These are phyloP conservation scores for Actinomortierella wolfii DNA, from an alignment of 371 early-diverging fungal species.

Conservation along the genomic window DNA sequence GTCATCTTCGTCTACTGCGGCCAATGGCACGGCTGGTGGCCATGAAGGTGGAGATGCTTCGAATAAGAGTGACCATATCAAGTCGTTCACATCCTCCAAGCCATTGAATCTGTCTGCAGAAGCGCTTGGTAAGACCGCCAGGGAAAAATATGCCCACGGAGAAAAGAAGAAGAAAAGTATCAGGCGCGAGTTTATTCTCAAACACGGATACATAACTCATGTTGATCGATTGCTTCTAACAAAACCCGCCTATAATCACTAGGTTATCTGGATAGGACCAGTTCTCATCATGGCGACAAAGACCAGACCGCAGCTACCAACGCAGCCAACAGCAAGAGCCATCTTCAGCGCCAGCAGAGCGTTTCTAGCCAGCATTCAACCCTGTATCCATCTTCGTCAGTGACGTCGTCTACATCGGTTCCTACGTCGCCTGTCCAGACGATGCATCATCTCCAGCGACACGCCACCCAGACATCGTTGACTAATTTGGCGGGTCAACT, in stretches of 20 bases:
- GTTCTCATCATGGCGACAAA: no score
- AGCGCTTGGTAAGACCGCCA: constrained; percentile 19
- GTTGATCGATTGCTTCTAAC: not conserved
- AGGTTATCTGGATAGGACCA: no score
- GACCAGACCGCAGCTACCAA: no score
- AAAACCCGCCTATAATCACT: not conserved
- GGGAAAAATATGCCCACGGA: no score
- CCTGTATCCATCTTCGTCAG: constrained; percentile 11
- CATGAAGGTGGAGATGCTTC: not conserved
- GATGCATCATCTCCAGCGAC: not conserved
- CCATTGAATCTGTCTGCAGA: constrained; percentile 35
- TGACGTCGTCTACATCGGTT: constrained; percentile 9
- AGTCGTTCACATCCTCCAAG: constrained; percentile 3
- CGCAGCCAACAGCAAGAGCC: constrained; percentile 8
- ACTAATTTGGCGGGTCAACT: constrained; percentile 9
- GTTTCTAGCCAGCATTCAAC: constrained; percentile 20
- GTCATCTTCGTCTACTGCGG: not conserved
- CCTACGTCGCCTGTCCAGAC: constrained; percentile 1
- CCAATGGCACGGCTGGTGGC: not conserved
- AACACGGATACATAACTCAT: not conserved
- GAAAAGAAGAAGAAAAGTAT: no score
- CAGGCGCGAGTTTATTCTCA: not conserved
- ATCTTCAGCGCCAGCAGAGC: constrained; percentile 19
- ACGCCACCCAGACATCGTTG: constrained; percentile 8
- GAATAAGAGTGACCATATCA: not conserved